Base-by-base conservation (phyloP, 2,329 filamentous ascomycete species). In the Neofusicoccum parvum region DNA sequence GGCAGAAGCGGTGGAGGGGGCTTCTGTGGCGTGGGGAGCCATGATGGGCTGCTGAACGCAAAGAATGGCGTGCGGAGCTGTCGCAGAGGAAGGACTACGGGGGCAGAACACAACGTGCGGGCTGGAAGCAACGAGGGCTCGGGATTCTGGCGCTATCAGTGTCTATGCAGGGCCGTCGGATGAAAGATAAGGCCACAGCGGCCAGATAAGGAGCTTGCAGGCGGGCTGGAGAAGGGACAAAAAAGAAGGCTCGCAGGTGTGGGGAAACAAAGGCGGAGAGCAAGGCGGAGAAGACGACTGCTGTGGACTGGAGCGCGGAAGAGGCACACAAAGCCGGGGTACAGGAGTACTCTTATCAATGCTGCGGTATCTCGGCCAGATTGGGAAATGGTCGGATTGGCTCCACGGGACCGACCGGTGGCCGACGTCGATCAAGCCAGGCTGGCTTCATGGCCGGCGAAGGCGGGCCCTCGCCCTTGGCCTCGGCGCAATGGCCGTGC, bases 21-120 rank as follows among this genome's bases (percentile, higher is more conserved):
- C 37, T n/a, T 58, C 66, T 9, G 72, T 76, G 64, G 75, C 74
- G 72, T 78, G 76, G 63, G 76, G 74, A 65, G 75, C 75, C 76
- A 79, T 79, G 39, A n/a, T 45, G 48, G 60, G 46, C 37, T 32
- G 27, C 34, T 12, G 39, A 10, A 27, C 23, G 23, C 23, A 3
- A 23, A 23, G 23, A 23, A 23, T 23, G 23, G 23, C 23, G 23
- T 23, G 23, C 23, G 23, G 54, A 7, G 37, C 49, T 23, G 23
- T 11, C 11, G n/a, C 36, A 23, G n/a, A 15, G 36, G 3, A 23
- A 23, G 36, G 36, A 39, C 5, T 6, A 41, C 2, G 34, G 36
- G 11, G 15, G 27, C n/a, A 15, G 51, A 15, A 39, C n/a, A 15
- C 17, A 41, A 27, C 27, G 2, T n/a, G n/a, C 17, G 50, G 23